These are phyloP conservation scores for Sequoia sempervirens DNA, from an alignment of 75 land plant genomes.

Conservation along the genomic window DNA sequence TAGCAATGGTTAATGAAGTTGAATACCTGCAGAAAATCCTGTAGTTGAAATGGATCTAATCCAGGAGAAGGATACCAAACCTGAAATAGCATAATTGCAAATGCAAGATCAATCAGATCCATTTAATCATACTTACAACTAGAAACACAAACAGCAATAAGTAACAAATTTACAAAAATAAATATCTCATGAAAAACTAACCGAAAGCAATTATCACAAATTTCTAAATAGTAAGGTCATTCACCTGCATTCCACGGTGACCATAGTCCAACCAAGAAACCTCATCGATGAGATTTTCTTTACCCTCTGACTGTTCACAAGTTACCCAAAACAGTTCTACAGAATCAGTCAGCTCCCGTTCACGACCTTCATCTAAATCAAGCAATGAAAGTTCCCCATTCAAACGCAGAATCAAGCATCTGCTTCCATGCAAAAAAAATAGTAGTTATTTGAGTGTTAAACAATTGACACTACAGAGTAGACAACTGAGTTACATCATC, in stretches of 20 bases:
- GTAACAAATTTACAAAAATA: neutral
- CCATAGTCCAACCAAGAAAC: slow-evolving; percentile 99
- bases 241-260: slow-evolving; percentile 98
- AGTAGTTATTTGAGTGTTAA: neutral
- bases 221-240: neutral
- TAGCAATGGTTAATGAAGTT: neutral
- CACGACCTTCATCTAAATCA: slow-evolving; percentile 95
- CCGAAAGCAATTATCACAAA: neutral
- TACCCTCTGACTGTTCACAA: slow-evolving; percentile 67
- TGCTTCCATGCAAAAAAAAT: slow-evolving; percentile 20
- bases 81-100: slow-evolving; percentile 29
- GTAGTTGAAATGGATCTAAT: slow-evolving; percentile 67
- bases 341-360: slow-evolving; percentile 72
- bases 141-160: neutral
- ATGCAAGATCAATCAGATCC: neutral
- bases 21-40: slow-evolving; percentile 74
- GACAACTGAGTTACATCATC: neutral
- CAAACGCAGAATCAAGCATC: slow-evolving; percentile 86
- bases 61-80: slow-evolving; percentile 98
- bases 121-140: neutral
- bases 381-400: slow-evolving; percentile 96
- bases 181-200: neutral
- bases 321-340: slow-evolving; percentile 96
- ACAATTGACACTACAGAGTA: neutral
- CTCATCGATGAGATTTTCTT: slow-evolving; percentile 80